A percentile compares a stretch with the other conserved stretches of the same genome.
These are phyloP conservation scores for Darksidea phi DNA, from an alignment of 495 filamentous ascomycete genomes.

Conservation along the genomic window DNA sequence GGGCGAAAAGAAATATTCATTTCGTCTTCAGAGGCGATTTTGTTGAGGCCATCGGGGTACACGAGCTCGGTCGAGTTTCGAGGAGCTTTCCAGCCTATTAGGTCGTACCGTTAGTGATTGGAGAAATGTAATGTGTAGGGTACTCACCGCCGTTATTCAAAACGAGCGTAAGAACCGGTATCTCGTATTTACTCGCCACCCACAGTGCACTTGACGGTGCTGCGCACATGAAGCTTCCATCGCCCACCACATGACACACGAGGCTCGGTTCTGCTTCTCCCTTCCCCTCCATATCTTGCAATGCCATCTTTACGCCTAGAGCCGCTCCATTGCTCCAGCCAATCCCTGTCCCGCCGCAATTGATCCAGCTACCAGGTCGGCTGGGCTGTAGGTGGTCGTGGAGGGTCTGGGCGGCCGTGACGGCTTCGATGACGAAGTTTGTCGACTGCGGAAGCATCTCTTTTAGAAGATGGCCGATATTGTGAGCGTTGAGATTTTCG, in stretches of 20 bases:
- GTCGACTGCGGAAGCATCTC: conserved; percentile 48
- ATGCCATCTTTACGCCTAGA: conserved; percentile 36
- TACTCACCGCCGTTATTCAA: conserved; percentile 45
- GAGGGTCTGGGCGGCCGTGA: conserved; percentile 37
- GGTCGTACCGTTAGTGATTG: conserved; percentile 9
- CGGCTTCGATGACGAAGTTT: conserved; percentile 44
- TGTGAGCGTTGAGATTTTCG: conserved; percentile 5
- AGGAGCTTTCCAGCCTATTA: conserved; percentile 84
- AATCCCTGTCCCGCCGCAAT: conserved; percentile 45
- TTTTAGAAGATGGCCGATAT: conserved; percentile 38
- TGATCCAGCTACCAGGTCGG: conserved; percentile 42
- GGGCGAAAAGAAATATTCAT: conserved; percentile 81
- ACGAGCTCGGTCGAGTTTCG: conserved; percentile 73
- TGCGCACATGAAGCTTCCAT: conserved; percentile 47
- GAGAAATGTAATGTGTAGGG: background rate
- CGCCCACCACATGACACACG: conserved; percentile 40
- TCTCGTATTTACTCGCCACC: conserved; percentile 41
- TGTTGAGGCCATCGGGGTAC: conserved; percentile 76
- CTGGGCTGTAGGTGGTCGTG: conserved; percentile 42
- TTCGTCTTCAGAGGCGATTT: conserved; percentile 73
- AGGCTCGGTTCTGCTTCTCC: background rate
- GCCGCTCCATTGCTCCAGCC: conserved; percentile 46
- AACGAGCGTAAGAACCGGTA: conserved; percentile 45
- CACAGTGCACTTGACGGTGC: conserved; percentile 40
- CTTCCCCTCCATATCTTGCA: background rate